These are phyloP conservation scores for Fomitopsis pinicola DNA, from an alignment of 1,284 basidiomycete genomes.

Conservation along the genomic window DNA sequence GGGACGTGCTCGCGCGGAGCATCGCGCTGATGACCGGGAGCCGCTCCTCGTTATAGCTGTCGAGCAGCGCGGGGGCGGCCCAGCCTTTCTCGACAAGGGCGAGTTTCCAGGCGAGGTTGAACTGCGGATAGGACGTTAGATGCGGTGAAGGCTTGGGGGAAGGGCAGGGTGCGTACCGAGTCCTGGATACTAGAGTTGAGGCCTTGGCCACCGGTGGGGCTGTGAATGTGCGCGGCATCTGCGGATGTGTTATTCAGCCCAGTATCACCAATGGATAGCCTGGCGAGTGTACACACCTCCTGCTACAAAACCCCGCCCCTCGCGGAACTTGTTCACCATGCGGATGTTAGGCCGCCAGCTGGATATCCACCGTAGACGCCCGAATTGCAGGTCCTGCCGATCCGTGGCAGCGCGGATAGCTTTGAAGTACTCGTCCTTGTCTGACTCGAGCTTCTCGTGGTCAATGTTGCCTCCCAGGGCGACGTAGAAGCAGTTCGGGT, in stretches of 20 bases:
- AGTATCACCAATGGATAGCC: neutral
- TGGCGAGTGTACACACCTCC: constrained; percentile 27
- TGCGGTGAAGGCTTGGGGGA: too few species aligned
- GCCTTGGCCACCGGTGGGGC: constrained; percentile 19
- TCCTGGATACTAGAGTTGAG: constrained; percentile 6
- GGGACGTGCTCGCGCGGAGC: neutral
- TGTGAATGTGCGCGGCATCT: constrained; percentile 23
- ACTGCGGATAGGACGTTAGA: too few species aligned
- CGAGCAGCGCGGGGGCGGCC: neutral
- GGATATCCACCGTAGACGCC: constrained; percentile 5
- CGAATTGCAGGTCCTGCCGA: constrained; percentile 6
- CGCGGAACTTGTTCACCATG: constrained; percentile 31
- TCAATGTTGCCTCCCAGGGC: neutral
- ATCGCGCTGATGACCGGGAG: neutral
- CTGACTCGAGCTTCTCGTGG: constrained; percentile 2
- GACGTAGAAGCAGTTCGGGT: neutral
- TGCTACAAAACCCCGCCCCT: constrained; percentile 31
- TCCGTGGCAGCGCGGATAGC: constrained; percentile 4
- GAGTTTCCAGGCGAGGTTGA: neutral
- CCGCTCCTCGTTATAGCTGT: neutral
- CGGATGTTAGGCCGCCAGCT: constrained; percentile 28
- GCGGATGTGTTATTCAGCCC: neutral
- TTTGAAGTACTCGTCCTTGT: neutral
- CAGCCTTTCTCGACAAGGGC: neutral
- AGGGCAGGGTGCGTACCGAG: neutral